Conservation (phyloP, 225 moss, liverwort and hornwort species). For the Bryoerythrophyllum caledonicum region DNA sequence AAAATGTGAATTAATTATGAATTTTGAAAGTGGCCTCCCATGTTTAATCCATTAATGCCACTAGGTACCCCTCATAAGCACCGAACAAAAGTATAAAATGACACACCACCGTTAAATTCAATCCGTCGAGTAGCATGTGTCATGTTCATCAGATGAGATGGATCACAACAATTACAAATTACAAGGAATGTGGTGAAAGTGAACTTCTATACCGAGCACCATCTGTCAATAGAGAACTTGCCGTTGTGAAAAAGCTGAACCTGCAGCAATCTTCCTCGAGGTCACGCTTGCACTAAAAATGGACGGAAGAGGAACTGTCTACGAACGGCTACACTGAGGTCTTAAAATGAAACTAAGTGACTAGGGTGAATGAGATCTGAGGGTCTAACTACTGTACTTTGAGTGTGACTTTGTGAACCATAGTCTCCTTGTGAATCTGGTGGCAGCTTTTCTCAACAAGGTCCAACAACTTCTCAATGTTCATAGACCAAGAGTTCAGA, state of each 20-base stretch:
- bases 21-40: too few relatives aligned
- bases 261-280: slow-evolving; percentile 17
- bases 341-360: slow-evolving; percentile 25
- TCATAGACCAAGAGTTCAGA: slow-evolving; percentile 94
- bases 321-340: slow-evolving; percentile 23
- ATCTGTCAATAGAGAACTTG: slow-evolving; percentile 14
- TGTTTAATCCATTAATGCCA: too few relatives aligned
- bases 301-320: slow-evolving; percentile 20
- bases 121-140: neutral
- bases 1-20: too few relatives aligned
- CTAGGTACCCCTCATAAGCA: too few relatives aligned
- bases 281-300: slow-evolving; percentile 8
- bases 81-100: too few relatives aligned
- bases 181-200: slow-evolving; percentile 6
- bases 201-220: slow-evolving; percentile 11
- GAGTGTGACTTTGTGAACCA: slow-evolving; percentile 97
- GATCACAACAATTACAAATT: neutral
- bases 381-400: slow-evolving; percentile 73
- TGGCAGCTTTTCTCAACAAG: slow-evolving; percentile 99
- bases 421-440: slow-evolving; percentile 99
- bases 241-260: slow-evolving; percentile 13
- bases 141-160: neutral
- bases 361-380: slow-evolving; percentile 29
- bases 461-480: slow-evolving; percentile 97
- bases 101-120: too few relatives aligned